Evolutionary conservation across 495 filamentous ascomycete genomes (phyloP), one percentile per base, ranked within the genome.

Genomic region (Talaromyces liani): DNA sequence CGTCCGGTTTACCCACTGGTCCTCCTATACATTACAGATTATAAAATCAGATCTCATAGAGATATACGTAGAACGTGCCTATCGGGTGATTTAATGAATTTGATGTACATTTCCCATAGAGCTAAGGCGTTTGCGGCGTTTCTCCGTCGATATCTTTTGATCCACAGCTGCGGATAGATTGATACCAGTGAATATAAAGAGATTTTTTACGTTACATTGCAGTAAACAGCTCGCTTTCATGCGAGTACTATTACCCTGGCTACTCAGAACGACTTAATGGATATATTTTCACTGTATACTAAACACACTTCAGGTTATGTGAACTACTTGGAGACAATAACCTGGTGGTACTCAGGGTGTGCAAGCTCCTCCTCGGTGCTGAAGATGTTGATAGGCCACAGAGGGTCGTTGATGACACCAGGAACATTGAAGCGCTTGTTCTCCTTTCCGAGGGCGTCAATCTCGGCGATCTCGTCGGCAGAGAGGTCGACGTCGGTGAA

Each of bases 351-450:
- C 59, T 79, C 79, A 56, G 73, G 58, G n/a, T 62, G 39, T 9
- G 31, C 33, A 64, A 71, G 61, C 73, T 82, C 79, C 58, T 76
- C 76, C 14, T 68, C 65, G 66, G 80, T 78, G 22, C 68, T 68
- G 66, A 81, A 82, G 68, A 79, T 73, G 68, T 81, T 69, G 54
- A 82, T 72, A 62, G 77, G 65, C 79, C 79, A 81, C 62, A 75
- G 73, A 55, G 79, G 79, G 68, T 69, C 71, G 73, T 82, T 54
- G n/a, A 54, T 20, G 25, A 54, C 25, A 22, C 39, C 60, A 12
- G 79, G 79, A n/a, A 66, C 72, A 69, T 81, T 82, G 70, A 76
- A 81, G n/a, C 79, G 78, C 67, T 68, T 71, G n/a, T 73, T 75
- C 45, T 75, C 67, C 36, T 75, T 67, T 65, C 78, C 80, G 47